Base-by-base conservation (phyloP, 2,329 filamentous ascomycete species). In the Phialophora chinensis region DNA sequence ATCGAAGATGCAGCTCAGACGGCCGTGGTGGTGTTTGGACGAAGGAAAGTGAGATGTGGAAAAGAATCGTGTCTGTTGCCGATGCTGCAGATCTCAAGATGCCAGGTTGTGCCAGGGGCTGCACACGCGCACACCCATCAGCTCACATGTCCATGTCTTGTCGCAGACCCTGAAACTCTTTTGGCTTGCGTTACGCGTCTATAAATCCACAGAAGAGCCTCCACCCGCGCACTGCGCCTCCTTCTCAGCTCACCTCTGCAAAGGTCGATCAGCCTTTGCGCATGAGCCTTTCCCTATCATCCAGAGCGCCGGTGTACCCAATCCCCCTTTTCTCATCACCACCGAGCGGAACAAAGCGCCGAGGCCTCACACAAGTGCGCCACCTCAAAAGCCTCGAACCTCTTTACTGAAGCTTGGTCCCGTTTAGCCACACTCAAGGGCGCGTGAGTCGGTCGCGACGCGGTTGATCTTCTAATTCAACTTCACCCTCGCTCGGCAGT, bases 51-150 rank as follows among this genome's bases (percentile, higher is more conserved):
- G 23, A 49, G 31, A 44, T 20, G 27, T 31, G 17, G 20, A 50
- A 35, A 60, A 23, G 44, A 49, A 42, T 60, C 31, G 20, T 31
- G 57, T 20, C 33, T 53, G 59, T 53, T 29, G 59, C 47, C 33
- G 59, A 53, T 27, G 53, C 11, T 56, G 53, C 53, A 23, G 53
- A 52, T 27, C 10, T 52, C 49, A 52, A 52, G 49, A 52, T 61
- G 59, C 59, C 59, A 61, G 59, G 59, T 60, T 60, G 57, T 17
- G 59, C 59, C 59, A 52, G 47, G 44, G 59, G 59, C 47, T 52
- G 59, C 29, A 53, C 25, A 31, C 53, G n/a, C 25, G 29, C 25
- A 1, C 17, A 31, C 52, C 23, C 52, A 25, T 25, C 23, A 27
- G 49, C 49, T 53, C 20, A 27, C 10, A 29, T 27, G 49, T 12